These are phyloP conservation scores for Beauveria asiatica DNA, from an alignment of 2,329 filamentous ascomycete genomes.

Conservation along the genomic window DNA sequence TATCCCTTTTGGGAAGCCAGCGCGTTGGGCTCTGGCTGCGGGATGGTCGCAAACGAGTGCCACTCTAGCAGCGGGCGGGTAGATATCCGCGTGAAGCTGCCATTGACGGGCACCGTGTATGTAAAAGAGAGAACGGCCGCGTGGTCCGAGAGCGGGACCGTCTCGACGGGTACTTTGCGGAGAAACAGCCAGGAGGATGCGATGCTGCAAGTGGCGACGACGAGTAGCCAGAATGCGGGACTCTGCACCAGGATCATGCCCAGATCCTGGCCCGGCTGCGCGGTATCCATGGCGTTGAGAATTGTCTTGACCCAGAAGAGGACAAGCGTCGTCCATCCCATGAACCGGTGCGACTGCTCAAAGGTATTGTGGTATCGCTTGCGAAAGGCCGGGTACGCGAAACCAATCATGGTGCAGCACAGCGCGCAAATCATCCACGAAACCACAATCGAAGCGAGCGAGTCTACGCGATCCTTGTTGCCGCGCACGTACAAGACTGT, in stretches of 20 bases:
- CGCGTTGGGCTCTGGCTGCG: slow-evolving; percentile 46
- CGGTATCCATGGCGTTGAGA: slow-evolving; percentile 40
- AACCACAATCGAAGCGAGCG: slow-evolving; percentile 34
- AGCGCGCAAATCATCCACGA: slow-evolving; percentile 51
- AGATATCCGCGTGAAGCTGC: slow-evolving; percentile 45
- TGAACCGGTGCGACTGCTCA: slow-evolving; percentile 63
- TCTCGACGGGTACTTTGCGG: slow-evolving; percentile 55
- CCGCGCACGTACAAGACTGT: slow-evolving; percentile 24
- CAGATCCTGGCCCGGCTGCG: slow-evolving; percentile 24
- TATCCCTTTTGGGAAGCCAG: slow-evolving; percentile 37
- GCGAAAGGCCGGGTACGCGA: slow-evolving; percentile 57
- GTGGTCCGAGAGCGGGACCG: slow-evolving; percentile 62
- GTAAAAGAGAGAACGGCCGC: slow-evolving; percentile 63
- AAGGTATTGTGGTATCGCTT: slow-evolving; percentile 58
- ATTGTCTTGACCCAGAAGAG: slow-evolving; percentile 59
- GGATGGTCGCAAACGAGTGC: slow-evolving; percentile 70
- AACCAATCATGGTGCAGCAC: slow-evolving; percentile 49
- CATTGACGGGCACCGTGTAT: slow-evolving; percentile 48
- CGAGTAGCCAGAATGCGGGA: slow-evolving; percentile 57
- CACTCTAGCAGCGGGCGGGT: slow-evolving; percentile 59
- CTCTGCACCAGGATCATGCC: slow-evolving; percentile 29
- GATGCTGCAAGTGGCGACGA: slow-evolving; percentile 55
- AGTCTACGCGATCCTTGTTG: not conserved
- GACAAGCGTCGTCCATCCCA: slow-evolving; percentile 58
- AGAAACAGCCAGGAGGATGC: slow-evolving; percentile 67